Evolutionary conservation across 2,329 filamentous ascomycete genomes (phyloP).

Genomic region (Escovopsis sp.): DNA sequence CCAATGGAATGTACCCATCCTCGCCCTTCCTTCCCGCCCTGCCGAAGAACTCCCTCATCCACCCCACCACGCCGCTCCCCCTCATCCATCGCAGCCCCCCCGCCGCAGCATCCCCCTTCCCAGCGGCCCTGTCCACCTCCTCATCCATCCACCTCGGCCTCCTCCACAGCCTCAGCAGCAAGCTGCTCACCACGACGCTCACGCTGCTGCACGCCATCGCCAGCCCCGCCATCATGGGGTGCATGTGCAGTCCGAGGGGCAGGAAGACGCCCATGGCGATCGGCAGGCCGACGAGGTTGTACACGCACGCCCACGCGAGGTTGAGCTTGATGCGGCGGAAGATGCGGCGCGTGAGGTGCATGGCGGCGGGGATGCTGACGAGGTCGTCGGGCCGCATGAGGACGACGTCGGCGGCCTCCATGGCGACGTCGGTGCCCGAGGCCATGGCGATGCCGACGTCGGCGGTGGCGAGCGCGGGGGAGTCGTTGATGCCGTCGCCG

Average conservation of each 20-base stretch:
- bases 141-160: conserved; percentile 74
- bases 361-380: conserved; percentile 77
- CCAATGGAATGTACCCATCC: conserved; percentile 44
- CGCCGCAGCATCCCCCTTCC: conserved; percentile 45
- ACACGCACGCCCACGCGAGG: conserved; percentile 79
- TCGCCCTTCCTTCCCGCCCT: conserved; percentile 26
- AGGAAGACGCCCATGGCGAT: conserved; percentile 96
- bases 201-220: conserved; percentile 89
- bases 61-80: conserved; percentile 27
- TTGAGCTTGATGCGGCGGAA: conserved; percentile 92
- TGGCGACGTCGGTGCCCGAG: conserved; percentile 87
- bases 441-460: conserved; percentile 87
- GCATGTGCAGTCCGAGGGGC: conserved; percentile 72
- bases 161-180: conserved; percentile 77
- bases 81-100: conserved; percentile 28
- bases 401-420: conserved; percentile 92
- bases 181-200: conserved; percentile 69
- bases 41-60: conserved; percentile 25
- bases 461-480: conserved; percentile 81
- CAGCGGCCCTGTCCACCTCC: too few species aligned
- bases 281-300: conserved; percentile 81
- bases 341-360: conserved; percentile 69
- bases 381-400: conserved; percentile 87
- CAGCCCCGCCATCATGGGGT: conserved; percentile 85
- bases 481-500: conserved; percentile 97